These are phyloP conservation scores for Elsinoe batatas DNA, from an alignment of 2,329 filamentous ascomycete genomes.

Conservation along the genomic window DNA sequence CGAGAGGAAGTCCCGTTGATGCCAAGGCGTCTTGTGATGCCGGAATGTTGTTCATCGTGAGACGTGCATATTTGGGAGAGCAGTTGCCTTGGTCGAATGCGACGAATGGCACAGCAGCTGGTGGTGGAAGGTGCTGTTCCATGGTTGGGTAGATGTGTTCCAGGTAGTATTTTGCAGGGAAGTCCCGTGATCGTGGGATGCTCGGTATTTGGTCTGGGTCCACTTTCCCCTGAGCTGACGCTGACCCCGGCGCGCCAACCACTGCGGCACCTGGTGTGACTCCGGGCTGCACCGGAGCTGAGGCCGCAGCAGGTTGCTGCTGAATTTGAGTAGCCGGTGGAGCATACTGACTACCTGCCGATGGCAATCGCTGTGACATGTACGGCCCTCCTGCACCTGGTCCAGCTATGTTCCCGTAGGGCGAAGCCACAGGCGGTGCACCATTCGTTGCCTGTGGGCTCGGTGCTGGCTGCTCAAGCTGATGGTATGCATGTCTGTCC, in stretches of 20 bases:
- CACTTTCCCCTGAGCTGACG: conserved; percentile 59
- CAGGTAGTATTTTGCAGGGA: conserved; percentile 72
- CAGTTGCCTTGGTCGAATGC: conserved; percentile 95
- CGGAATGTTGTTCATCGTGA: conserved; percentile 91
- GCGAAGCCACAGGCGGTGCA: conserved; percentile 49
- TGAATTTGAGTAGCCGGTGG: conserved; percentile 16
- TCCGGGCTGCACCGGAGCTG: conserved; percentile 9
- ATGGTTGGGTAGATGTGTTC: conserved; percentile 89
- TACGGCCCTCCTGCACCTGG: conserved; percentile 24
- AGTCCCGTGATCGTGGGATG: conserved; percentile 74
- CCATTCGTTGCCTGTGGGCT: conserved; percentile 62
- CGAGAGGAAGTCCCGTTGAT: conserved; percentile 74
- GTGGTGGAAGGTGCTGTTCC: conserved; percentile 84
- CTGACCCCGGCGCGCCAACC: conserved; percentile 38
- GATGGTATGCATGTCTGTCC: conserved; percentile 86
- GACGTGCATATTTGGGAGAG: conserved; percentile 82
- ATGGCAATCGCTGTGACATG: conserved; percentile 27
- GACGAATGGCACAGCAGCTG: conserved; percentile 78
- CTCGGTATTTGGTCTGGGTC: conserved; percentile 91
- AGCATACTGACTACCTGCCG: conserved; percentile 3
- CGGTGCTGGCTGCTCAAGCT: conserved; percentile 61
- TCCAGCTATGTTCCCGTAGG: conserved; percentile 30
- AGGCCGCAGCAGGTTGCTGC: conserved; percentile 26
- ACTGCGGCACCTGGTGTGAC: conserved; percentile 25
- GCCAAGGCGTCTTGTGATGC: conserved; percentile 67